Evolutionary conservation across 2,329 filamentous ascomycete species (phyloP).

Genomic region (Trichophyton rubrum): DNA sequence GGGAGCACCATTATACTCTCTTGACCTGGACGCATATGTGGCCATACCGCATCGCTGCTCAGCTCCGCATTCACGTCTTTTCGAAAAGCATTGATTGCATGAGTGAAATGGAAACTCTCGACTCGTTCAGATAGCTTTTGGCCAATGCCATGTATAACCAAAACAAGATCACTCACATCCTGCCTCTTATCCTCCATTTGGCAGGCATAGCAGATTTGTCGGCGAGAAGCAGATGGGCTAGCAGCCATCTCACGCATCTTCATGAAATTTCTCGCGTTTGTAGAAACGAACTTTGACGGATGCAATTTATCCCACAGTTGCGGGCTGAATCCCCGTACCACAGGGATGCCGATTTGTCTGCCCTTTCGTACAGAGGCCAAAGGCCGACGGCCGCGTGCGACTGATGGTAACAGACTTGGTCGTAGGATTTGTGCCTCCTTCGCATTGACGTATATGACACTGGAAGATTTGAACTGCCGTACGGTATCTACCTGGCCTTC

Average conservation of each 20-base stretch:
- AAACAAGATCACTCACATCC: conserved; percentile 71
- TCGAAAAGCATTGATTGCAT: conserved; percentile 83
- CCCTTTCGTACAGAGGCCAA: conserved; percentile 76
- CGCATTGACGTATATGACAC: conserved; percentile 75
- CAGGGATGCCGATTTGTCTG: conserved; percentile 65
- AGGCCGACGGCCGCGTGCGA: conserved; percentile 69
- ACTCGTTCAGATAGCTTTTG: conserved; percentile 92
- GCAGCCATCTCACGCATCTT: conserved; percentile 27
- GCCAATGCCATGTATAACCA: conserved; percentile 91
- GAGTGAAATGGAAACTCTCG: conserved; percentile 94
- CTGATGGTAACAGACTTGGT: conserved; percentile 70
- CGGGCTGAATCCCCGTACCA: conserved; percentile 81
- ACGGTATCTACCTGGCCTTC: conserved; percentile 34
- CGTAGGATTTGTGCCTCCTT: conserved; percentile 73
- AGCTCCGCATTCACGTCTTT: conserved; percentile 77
- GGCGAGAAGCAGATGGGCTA: conserved; percentile 15
- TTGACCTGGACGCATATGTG: conserved; percentile 61
- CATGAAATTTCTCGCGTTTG: conserved; percentile 32
- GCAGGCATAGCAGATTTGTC: conserved; percentile 43
- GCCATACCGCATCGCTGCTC: conserved; percentile 58
- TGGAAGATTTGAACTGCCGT: conserved; percentile 57
- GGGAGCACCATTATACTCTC: conserved; percentile 90
- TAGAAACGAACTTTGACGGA: conserved; percentile 35
- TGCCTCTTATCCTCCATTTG: conserved; percentile 50
- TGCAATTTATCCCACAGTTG: conserved; percentile 63